A percentile compares a stretch with the other conserved stretches of the same genome.
These are phyloP conservation scores for Sungouiella thailandica DNA, from an alignment of 805 yeast species.

Conservation along the genomic window DNA sequence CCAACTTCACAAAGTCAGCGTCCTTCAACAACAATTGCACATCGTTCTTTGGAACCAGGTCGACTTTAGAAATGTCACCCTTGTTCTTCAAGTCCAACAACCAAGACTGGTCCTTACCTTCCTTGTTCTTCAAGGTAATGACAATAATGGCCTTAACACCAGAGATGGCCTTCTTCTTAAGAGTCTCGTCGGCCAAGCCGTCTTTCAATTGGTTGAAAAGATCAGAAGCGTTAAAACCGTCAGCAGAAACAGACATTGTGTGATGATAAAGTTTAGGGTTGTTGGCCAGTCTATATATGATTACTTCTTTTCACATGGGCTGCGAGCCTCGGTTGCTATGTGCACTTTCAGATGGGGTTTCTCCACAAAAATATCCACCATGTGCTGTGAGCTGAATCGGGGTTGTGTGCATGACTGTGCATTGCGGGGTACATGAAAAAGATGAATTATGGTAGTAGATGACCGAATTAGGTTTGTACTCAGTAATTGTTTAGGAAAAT, in stretches of 20 bases:
- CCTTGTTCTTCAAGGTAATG: slow-evolving; percentile 40
- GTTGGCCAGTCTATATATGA: no score
- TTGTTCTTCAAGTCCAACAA: slow-evolving; percentile 18
- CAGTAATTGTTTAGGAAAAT: no score
- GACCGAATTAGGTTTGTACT: no score
- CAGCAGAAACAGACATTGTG: slow-evolving; percentile 24
- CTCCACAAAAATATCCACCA: slow-evolving; percentile 11
- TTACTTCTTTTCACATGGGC: slow-evolving; percentile 9
- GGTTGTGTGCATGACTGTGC: no score
- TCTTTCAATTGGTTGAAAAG: slow-evolving; percentile 35
- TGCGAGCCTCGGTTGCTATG: slow-evolving; percentile 5
- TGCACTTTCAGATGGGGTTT: slow-evolving; percentile 5
- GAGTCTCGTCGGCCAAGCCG: slow-evolving; percentile 33
- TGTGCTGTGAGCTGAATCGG: no score
- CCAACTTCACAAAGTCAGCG: slow-evolving; percentile 64
- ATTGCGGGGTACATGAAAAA: no score
- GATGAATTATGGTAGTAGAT: no score
- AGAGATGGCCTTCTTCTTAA: slow-evolving; percentile 34
- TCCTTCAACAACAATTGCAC: slow-evolving; percentile 63
- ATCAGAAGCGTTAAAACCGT: slow-evolving; percentile 41
- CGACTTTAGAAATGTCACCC: slow-evolving; percentile 11
- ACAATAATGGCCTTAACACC: slow-evolving; percentile 59
- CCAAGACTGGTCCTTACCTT: slow-evolving; percentile 19
- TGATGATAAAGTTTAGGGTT: no score
- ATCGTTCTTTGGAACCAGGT: slow-evolving; percentile 42